These are phyloP conservation scores for Xylaria sp. DNA, from an alignment of 2,329 filamentous ascomycete species.

Conservation along the genomic window DNA sequence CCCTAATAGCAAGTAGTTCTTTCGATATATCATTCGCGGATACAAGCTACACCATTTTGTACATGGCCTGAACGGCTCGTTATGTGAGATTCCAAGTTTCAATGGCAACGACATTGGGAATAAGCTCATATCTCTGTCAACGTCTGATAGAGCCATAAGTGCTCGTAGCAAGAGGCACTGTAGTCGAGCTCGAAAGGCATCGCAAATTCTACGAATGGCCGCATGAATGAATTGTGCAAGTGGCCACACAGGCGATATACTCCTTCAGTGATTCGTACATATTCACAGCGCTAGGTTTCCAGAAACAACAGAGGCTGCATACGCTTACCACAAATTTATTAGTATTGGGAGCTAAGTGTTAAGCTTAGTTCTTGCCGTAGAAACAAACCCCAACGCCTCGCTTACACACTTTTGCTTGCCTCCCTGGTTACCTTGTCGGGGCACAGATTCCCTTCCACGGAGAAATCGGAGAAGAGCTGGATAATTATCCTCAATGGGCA, in stretches of 20 bases:
- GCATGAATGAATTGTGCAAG: neutral
- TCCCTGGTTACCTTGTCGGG: slow-evolving; percentile 2
- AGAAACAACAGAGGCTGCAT: neutral
- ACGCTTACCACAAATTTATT: slow-evolving; percentile 27
- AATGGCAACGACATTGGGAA: neutral
- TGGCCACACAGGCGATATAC: neutral
- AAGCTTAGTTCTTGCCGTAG: slow-evolving; percentile 24
- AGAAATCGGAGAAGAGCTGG: neutral
- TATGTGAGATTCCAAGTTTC: neutral
- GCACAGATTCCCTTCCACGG: neutral
- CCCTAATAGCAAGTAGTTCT: no score
- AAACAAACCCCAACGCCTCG: slow-evolving; percentile 40
- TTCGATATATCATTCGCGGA: neutral
- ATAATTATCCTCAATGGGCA: neutral
- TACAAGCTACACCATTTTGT: neutral
- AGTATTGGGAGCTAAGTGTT: slow-evolving; percentile 25
- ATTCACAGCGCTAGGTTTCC: neutral
- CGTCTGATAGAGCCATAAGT: neutral
- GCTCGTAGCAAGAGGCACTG: neutral
- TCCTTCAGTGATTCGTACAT: slow-evolving; percentile 27
- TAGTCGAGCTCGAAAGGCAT: neutral
- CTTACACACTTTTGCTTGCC: slow-evolving; percentile 35
- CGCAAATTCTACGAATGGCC: neutral
- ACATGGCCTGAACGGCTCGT: no score
- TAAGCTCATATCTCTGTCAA: neutral